Evolutionary conservation across 1,284 basidiomycete genomes (phyloP).

Genomic region (Tremellales sp.): DNA sequence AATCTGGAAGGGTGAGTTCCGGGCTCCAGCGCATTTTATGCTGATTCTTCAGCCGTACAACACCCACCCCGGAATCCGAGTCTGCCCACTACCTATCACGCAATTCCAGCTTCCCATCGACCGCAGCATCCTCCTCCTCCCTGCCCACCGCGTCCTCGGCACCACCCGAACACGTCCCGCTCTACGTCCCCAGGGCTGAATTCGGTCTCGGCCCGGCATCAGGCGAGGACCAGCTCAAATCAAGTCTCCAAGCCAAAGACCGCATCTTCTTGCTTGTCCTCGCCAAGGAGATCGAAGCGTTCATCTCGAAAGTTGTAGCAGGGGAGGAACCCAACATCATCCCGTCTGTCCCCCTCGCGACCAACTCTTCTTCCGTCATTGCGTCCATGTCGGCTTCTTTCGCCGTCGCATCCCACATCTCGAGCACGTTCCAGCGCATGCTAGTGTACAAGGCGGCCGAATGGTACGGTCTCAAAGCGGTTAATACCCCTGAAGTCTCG

Average conservation of each 20-base stretch:
- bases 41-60: background rate
- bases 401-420: constrained; percentile 18
- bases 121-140: background rate
- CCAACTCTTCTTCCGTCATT: constrained; percentile 14
- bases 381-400: constrained; percentile 16
- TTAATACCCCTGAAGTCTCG: constrained; percentile 14
- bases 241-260: constrained; percentile 34
- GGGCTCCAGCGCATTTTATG: no score
- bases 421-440: constrained; percentile 43
- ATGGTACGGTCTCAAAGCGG: constrained; percentile 43
- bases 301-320: constrained; percentile 20
- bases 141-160: background rate
- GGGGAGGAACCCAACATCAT: constrained; percentile 10
- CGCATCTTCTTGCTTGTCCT: constrained; percentile 39
- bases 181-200: constrained; percentile 21
- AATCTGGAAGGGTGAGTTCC: no score
- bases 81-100: background rate
- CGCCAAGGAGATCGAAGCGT: constrained; percentile 41
- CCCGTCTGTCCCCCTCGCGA: constrained; percentile 3
- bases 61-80: background rate
- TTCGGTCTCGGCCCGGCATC: constrained; percentile 30
- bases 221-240: constrained; percentile 39
- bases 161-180: background rate
- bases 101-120: background rate
- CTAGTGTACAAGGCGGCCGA: constrained; percentile 45